These are phyloP conservation scores for Urtica urens DNA, from an alignment of 306 rosid genomes.

Conservation along the genomic window DNA sequence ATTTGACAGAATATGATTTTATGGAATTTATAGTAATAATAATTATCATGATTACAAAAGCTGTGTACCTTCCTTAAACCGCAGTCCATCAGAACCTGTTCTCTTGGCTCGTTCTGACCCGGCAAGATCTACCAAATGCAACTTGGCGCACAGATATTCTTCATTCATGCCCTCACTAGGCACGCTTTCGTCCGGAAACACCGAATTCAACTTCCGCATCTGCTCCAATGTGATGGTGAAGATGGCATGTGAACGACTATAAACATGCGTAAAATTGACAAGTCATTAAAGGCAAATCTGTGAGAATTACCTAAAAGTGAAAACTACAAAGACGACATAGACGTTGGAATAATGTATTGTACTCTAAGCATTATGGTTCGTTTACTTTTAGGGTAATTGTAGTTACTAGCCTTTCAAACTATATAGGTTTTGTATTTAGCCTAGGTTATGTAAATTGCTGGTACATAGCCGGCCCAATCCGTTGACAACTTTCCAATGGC, in stretches of 20 bases:
- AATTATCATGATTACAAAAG: too few relatives aligned
- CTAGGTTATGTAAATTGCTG: too few relatives aligned
- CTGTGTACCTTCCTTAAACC: slow-evolving; percentile 86
- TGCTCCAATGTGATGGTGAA: slow-evolving; percentile 98
- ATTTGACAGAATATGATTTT: slow-evolving; percentile 5
- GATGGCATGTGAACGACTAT: slow-evolving; percentile 98
- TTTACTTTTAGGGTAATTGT: too few relatives aligned
- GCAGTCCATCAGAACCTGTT: slow-evolving; percentile 98
- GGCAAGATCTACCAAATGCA: slow-evolving; percentile 98
- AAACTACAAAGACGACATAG: too few relatives aligned
- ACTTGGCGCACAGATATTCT: slow-evolving; percentile 88
- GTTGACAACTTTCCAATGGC: too few relatives aligned
- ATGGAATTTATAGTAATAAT: slow-evolving; percentile 6
- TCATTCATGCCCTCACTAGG: slow-evolving; percentile 49
- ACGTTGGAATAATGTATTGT: too few relatives aligned
- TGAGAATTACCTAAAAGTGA: not conserved
- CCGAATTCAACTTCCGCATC: slow-evolving; percentile 55
- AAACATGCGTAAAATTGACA: slow-evolving; percentile 19
- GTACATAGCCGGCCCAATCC: too few relatives aligned
- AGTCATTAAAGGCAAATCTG: slow-evolving; percentile 13
- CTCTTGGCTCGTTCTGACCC: slow-evolving; percentile 99
- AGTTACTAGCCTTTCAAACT: too few relatives aligned
- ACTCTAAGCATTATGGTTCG: too few relatives aligned
- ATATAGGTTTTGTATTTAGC: too few relatives aligned
- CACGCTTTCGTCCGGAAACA: slow-evolving; percentile 31